Evolutionary conservation across 2,329 filamentous ascomycete species (phyloP).

Genomic region (Didymella sp.): DNA sequence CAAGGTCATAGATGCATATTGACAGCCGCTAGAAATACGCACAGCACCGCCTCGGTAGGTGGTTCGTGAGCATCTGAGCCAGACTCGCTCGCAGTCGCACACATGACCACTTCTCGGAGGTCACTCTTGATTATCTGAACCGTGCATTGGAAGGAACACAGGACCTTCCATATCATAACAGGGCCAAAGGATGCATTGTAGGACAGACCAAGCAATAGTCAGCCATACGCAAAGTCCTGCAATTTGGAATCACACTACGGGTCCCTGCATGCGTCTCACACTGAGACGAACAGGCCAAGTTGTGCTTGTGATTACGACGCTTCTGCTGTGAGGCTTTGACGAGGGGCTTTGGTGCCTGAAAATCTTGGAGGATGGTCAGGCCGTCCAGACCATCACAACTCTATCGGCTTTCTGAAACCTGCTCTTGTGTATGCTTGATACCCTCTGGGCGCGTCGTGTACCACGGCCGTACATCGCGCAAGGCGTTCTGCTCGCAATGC

Average conservation of each 20-base stretch:
- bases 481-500: background rate
- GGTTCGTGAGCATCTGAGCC: background rate
- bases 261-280: background rate
- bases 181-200: background rate
- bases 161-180: background rate
- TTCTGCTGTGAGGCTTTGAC: background rate
- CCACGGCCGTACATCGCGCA: background rate
- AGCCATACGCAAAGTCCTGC: background rate
- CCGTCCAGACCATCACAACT: background rate
- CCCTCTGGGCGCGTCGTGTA: constrained; percentile 1
- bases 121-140: background rate
- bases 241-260: background rate
- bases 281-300: background rate
- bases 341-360: background rate
- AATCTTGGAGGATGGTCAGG: background rate
- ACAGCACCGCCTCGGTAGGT: no score
- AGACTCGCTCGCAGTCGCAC: background rate
- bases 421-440: background rate
- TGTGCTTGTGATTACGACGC: background rate
- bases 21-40: background rate
- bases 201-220: background rate
- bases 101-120: background rate
- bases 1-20: background rate
- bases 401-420: background rate
- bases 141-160: background rate